A percentile compares a stretch with the other conserved stretches of the same genome.
Conservation (phyloP, 306 rosid species). For the Prunus fruticosa region DNA sequence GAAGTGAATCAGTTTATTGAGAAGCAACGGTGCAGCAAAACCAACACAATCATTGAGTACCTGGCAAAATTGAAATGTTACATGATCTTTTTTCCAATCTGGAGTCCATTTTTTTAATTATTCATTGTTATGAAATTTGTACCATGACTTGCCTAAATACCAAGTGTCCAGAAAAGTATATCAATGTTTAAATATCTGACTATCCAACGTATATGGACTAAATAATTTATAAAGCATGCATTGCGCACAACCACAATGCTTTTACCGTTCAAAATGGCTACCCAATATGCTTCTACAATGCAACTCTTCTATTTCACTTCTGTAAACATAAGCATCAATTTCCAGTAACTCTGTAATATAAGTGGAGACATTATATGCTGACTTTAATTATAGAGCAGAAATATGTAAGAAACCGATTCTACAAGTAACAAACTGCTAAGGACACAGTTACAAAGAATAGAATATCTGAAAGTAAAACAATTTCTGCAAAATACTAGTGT, state of each 20-base stretch:
- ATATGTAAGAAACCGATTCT: background rate
- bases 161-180: too few relatives aligned
- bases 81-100: background rate
- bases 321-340: background rate
- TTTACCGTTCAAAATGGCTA: background rate
- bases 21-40: constrained; percentile 93
- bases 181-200: too few relatives aligned
- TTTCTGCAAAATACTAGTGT: background rate
- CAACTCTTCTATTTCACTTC: background rate
- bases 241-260: too few relatives aligned
- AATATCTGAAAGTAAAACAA: background rate
- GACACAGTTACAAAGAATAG: background rate
- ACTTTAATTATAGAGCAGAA: background rate
- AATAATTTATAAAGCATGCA: too few relatives aligned
- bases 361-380: background rate
- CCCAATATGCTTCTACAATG: background rate
- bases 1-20: constrained; percentile 79
- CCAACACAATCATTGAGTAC: constrained; percentile 85
- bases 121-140: background rate
- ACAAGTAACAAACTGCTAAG: background rate
- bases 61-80: constrained; percentile 36
- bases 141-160: too few relatives aligned
- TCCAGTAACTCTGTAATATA: background rate
- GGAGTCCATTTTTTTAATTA: background rate
- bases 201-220: background rate